These are phyloP conservation scores for Ceratocystis cacaofunesta DNA, from an alignment of 2,329 filamentous ascomycete species.

Conservation along the genomic window DNA sequence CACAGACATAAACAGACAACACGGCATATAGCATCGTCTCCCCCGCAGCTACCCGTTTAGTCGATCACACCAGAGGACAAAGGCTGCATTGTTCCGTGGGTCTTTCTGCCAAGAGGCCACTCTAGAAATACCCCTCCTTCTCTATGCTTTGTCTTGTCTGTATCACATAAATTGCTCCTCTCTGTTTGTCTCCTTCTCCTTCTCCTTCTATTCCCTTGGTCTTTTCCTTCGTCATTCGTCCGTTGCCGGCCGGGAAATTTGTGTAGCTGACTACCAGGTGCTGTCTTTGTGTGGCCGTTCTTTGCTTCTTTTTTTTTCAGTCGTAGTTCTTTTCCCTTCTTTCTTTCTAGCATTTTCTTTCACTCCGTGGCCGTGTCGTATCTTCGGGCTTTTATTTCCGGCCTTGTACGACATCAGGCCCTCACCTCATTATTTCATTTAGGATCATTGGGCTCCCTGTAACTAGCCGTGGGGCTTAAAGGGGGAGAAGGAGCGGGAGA, in stretches of 20 bases:
- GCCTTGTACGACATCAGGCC: background rate
- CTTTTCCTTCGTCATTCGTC: background rate
- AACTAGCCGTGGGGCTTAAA: background rate
- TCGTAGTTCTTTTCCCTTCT: background rate
- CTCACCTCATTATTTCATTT: background rate
- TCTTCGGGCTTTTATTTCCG: background rate
- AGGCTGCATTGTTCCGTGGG: background rate
- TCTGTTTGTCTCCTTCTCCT: too few relatives aligned
- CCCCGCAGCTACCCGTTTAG: background rate
- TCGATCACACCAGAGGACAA: background rate
- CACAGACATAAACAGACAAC: background rate
- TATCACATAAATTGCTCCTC: too few relatives aligned
- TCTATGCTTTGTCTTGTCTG: too few relatives aligned
- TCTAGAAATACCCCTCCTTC: background rate
- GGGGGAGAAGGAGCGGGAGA: background rate
- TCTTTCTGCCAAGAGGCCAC: background rate
- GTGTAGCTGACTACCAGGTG: background rate
- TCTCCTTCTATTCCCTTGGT: background rate
- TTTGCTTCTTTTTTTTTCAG: background rate
- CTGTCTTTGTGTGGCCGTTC: background rate
- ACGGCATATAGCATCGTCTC: slow-evolving; percentile 1
- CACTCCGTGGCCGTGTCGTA: background rate
- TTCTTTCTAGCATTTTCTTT: background rate
- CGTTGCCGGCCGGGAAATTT: background rate
- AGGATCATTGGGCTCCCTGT: background rate